phyloP scores from a whole-genome alignment of 345 rosid species.

The Euphorbia pulcherrima region DNA sequence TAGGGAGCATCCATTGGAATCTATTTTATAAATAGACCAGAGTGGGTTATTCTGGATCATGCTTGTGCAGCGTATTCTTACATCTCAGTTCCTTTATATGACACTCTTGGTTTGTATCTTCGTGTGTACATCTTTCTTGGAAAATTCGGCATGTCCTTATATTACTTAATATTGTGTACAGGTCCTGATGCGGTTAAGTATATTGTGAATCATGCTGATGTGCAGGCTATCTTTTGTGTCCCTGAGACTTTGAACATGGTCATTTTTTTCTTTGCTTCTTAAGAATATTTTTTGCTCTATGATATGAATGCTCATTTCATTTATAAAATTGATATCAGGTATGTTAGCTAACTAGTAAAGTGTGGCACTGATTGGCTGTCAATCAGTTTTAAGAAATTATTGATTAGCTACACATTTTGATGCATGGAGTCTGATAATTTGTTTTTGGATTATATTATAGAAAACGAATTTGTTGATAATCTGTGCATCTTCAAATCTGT shows the following conservation, averaged over 20 bases:
- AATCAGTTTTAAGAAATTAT: not conserved
- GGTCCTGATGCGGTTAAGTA: constrained; percentile 91
- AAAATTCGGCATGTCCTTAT: constrained; percentile 14
- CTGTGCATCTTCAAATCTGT: not conserved
- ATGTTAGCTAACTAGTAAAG: not conserved
- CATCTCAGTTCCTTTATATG: constrained; percentile 82
- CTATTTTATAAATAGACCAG: constrained; percentile 76
- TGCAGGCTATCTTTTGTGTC: constrained; percentile 77
- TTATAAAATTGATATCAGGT: not conserved
- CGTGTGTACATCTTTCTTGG: not conserved
- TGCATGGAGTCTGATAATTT: not conserved
- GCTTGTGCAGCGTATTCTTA: constrained; percentile 95
- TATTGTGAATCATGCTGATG: constrained; percentile 65
- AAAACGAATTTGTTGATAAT: not conserved
- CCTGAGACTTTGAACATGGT: constrained; percentile 72
- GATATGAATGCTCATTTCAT: not conserved
- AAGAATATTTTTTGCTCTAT: not conserved
- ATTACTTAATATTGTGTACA: constrained; percentile 24
- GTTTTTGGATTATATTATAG: not conserved
- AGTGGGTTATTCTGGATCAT: constrained; percentile 90
- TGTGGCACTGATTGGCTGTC: not conserved
- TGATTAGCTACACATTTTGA: not conserved
- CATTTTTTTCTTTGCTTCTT: constrained; percentile 33
- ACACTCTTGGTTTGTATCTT: constrained; percentile 70
- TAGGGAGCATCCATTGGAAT: constrained; percentile 79